Conservation (phyloP, 345 rosid species). For the Sonneratia caseolaris region DNA sequence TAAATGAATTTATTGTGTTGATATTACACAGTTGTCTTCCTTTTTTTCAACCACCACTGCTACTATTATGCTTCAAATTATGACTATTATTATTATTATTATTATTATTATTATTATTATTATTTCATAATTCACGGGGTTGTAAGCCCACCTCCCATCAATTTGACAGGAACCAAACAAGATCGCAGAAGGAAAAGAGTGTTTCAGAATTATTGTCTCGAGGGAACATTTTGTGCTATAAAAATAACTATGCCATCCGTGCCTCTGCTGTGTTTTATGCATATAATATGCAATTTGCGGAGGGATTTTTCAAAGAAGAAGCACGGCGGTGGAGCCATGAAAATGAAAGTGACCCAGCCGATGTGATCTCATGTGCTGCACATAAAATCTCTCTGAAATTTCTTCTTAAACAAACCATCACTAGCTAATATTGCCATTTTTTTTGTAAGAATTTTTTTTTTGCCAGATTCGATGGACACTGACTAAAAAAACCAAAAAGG, state of each 20-base stretch:
- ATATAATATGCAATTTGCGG: too few relatives aligned
- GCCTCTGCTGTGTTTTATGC: neutral
- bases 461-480: neutral
- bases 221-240: neutral
- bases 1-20: too few relatives aligned
- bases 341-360: neutral
- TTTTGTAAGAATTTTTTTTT: too few relatives aligned
- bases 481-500: neutral
- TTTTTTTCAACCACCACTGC: neutral
- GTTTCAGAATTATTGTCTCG: constrained; percentile 5
- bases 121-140: constrained; percentile 3
- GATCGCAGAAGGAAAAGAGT: neutral
- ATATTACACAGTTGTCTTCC: neutral
- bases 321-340: constrained; percentile 1
- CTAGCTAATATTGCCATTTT: neutral
- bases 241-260: neutral
- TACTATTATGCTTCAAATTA: too few relatives aligned
- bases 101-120: neutral
- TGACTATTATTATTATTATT: neutral
- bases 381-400: too few relatives aligned
- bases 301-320: neutral
- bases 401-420: neutral
- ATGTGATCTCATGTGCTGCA: neutral
- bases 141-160: neutral
- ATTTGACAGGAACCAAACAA: constrained; percentile 5